Conservation (phyloP, 2,329 filamentous ascomycete species). For the Penicillium fuscoglaucum region DNA sequence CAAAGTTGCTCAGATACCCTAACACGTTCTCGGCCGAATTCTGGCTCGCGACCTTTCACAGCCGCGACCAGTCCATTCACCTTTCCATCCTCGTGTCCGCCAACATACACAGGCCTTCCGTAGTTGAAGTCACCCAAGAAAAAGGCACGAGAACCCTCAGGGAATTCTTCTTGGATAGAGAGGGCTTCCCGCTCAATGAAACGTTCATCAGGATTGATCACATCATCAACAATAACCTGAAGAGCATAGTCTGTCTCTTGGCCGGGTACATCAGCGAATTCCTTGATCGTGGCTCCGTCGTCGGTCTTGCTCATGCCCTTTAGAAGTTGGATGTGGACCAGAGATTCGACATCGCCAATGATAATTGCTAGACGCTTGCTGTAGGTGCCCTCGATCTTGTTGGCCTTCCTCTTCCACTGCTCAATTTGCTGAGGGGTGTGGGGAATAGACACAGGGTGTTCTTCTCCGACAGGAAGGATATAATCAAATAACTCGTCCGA, state of each 20-base stretch:
- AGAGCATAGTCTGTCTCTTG: slow-evolving; percentile 88
- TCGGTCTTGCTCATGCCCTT: slow-evolving; percentile 89
- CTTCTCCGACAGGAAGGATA: slow-evolving; percentile 64
- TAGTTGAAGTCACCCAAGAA: slow-evolving; percentile 94
- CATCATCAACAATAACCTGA: slow-evolving; percentile 85
- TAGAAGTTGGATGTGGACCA: slow-evolving; percentile 91
- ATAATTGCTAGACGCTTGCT: slow-evolving; percentile 87
- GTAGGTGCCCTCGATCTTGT: slow-evolving; percentile 80
- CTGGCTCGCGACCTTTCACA: slow-evolving; percentile 69
- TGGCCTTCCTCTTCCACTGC: slow-evolving; percentile 80
- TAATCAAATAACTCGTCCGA: slow-evolving; percentile 95
- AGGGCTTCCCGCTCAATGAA: slow-evolving; percentile 89
- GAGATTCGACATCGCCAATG: slow-evolving; percentile 80
- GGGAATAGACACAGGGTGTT: slow-evolving; percentile 65
- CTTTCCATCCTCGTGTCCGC: slow-evolving; percentile 70
- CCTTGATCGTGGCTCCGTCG: slow-evolving; percentile 85
- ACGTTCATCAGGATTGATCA: slow-evolving; percentile 85
- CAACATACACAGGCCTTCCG: slow-evolving; percentile 82
- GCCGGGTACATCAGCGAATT: slow-evolving; percentile 83
- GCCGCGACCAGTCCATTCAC: slow-evolving; percentile 76
- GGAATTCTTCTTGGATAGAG: slow-evolving; percentile 89
- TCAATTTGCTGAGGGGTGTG: slow-evolving; percentile 76
- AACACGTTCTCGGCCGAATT: slow-evolving; percentile 78
- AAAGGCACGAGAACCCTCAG: slow-evolving; percentile 77
- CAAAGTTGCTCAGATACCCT: slow-evolving; percentile 66